phyloP scores from a whole-genome alignment of 352 stramenopile species.

The Pythium coloratum region DNA sequence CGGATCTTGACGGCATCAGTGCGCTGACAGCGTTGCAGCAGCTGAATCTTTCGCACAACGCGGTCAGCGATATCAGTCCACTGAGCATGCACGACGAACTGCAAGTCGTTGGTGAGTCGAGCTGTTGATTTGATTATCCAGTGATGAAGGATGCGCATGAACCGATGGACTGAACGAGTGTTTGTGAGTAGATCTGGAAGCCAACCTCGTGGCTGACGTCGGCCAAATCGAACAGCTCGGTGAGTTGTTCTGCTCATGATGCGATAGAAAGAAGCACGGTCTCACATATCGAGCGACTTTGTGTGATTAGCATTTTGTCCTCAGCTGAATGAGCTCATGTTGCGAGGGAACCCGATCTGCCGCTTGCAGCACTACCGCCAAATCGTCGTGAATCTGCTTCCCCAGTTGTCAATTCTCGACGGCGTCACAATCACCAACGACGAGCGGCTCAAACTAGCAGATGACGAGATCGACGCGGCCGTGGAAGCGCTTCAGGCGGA shows the following conservation, averaged over 20 bases:
- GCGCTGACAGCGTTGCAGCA: slow-evolving; percentile 76
- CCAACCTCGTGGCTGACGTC: slow-evolving; percentile 69
- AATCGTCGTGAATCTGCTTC: slow-evolving; percentile 73
- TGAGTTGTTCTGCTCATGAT: slow-evolving; percentile 18
- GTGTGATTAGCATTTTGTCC: slow-evolving; percentile 52
- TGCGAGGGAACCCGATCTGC: slow-evolving; percentile 70
- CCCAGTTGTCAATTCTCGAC: slow-evolving; percentile 66
- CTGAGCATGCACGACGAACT: slow-evolving; percentile 87
- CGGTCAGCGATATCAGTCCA: slow-evolving; percentile 76
- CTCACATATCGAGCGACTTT: not conserved
- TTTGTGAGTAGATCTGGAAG: slow-evolving; percentile 53
- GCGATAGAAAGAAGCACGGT: not conserved
- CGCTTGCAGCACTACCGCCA: slow-evolving; percentile 54
- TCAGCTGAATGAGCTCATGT: slow-evolving; percentile 57
- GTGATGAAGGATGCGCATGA: not conserved
- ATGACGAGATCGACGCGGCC: slow-evolving; percentile 47
- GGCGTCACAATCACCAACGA: slow-evolving; percentile 36
- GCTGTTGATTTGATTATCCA: not conserved
- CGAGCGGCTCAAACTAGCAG: slow-evolving; percentile 46
- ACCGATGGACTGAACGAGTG: not conserved
- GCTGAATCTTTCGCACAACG: slow-evolving; percentile 78
- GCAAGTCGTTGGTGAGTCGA: slow-evolving; percentile 55
- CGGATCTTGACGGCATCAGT: slow-evolving; percentile 84
- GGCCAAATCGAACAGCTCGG: slow-evolving; percentile 80
- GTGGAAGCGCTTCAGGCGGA: slow-evolving; percentile 35